phyloP scores from a whole-genome alignment of 1,284 basidiomycete genomes.

The Cryptococcus sp. region DNA sequence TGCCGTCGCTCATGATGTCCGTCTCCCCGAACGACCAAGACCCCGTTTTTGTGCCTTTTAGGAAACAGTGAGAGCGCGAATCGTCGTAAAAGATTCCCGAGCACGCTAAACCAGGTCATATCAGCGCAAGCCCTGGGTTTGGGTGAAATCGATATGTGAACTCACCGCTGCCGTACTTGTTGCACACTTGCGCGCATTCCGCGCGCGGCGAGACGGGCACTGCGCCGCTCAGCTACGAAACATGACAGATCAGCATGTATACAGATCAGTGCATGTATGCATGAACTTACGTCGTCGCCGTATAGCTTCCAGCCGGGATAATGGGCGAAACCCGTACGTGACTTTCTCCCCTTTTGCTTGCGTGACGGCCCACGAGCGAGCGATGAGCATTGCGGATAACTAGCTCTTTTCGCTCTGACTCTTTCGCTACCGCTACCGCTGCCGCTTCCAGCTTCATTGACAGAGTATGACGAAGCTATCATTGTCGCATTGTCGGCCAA shows the following conservation, averaged over 20 bases:
- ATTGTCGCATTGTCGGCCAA: neutral
- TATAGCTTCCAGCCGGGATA: constrained; percentile 29
- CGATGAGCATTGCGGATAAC: constrained; percentile 19
- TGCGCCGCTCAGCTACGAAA: constrained; percentile 1
- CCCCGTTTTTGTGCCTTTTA: constrained; percentile 22
- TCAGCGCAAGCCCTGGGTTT: too few relatives aligned
- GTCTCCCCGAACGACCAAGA: constrained; percentile 17
- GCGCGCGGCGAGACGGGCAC: constrained; percentile 20
- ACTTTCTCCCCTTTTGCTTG: neutral
- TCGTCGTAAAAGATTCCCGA: constrained; percentile 21
- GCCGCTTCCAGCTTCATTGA: neutral
- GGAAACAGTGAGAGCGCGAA: constrained; percentile 11
- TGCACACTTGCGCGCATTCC: constrained; percentile 21
- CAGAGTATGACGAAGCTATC: neutral
- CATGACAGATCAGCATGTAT: neutral
- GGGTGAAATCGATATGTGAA: neutral
- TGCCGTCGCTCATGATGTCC: constrained; percentile 8
- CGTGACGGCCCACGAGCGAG: neutral
- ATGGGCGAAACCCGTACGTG: constrained; percentile 23
- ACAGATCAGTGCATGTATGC: too few relatives aligned
- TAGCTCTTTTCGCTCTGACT: neutral
- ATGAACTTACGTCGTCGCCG: constrained; percentile 29
- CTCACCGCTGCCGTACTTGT: constrained; percentile 22
- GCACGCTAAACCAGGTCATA: constrained; percentile 12
- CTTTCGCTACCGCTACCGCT: too few relatives aligned